Base-by-base conservation (phyloP, 371 early-diverging fungal species). In the Lichtheimia ramosa region DNA sequence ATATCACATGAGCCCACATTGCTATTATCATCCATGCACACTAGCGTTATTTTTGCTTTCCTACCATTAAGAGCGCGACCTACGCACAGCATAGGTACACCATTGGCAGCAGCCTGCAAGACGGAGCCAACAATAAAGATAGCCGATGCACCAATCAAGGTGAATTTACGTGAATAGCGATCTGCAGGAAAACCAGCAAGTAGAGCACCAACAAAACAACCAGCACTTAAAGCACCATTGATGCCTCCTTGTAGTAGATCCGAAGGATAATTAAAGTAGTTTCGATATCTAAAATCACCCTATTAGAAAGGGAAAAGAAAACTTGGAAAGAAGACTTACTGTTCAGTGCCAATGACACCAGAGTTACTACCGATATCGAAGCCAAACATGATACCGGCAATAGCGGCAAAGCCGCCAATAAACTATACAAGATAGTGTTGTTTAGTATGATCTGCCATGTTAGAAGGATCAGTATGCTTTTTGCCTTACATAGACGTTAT, bases 351-450 rank as follows among this genome's bases (percentile, higher is more conserved):
- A 48, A 84, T 81, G 43, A 81, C 75, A 62, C 84, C 83, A 48
- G 82, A 81, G 68, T 77, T 82, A 51, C 77, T 77, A 51, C 82
- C 81, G 62, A 84, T 84, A 65, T 84, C 85, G 56, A 82, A 84
- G 56, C 85, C 85, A 64, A 84, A 84, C 74, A 83, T 76, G 64
- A 84, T 81, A 59, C 84, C 84, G 24, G 78, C 84, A 62, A 82
- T 79, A 59, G 82, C 77, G 40, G 82, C 79, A 70, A 84, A 84
- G 1, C 64, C 72, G 56, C 82, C 81, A 62, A 82, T 68, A 48
- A 70, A 59, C 80, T 83, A 79, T 16, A 6, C 16, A 49, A 43
- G 41, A 41, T 16, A 12, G 18, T n/a, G n/a, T n/a, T n/a, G 0
- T 39, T 46, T 24, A 28, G 46, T n/a, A 42, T 18, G 54, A 34